Evolutionary conservation across 1,139 yeast species (phyloP), one percentile per base, ranked within the genome.

Genomic region (Pichia sp.): DNA sequence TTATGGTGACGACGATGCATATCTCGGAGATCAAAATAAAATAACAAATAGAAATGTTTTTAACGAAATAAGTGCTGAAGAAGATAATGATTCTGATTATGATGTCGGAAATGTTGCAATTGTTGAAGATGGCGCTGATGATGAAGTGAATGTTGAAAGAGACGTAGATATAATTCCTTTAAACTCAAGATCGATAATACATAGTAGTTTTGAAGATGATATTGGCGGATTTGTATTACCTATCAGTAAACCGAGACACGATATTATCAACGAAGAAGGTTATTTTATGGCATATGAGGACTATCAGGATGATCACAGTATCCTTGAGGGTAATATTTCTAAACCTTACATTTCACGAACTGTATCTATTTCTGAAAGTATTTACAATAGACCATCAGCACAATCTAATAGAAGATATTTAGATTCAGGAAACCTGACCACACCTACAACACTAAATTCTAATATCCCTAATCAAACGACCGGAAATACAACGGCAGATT

Each of bases 261-360:
- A 24, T 16, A 74, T 45, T 71, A 59, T 48, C 43, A 34, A 6
- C 26, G 46, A 43, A n/a, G 47, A 46, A 27, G 35, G 33, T 24
- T 60, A 74, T 36, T 53, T 53, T 51, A 76, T 76, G 81, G 82
- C 80, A 1, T 75, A 70, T 39, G 82, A 76, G 37, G 82, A 76
- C 54, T 76, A 76, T 52, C 81, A 76, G 53, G 67, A 69, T 41
- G 80, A 76, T 53, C 80, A 75, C 50, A 71, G 74, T 40, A 62
- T 71, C 7, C 46, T 49, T 12, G 53, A 48, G 30, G 43, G 47
- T n/a, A 29, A 9, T 10, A 4, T 11, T 23, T 10, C 25, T 3
- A 42, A 38, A 25, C 32, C 28, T 6, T 25, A 22, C 12, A 28
- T n/a, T n/a, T 30, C 38, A 29, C 39, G 43, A 30, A 29, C 26